Conservation (phyloP, 2,329 filamentous ascomycete genomes). For the Stromatinia cepivora region DNA sequence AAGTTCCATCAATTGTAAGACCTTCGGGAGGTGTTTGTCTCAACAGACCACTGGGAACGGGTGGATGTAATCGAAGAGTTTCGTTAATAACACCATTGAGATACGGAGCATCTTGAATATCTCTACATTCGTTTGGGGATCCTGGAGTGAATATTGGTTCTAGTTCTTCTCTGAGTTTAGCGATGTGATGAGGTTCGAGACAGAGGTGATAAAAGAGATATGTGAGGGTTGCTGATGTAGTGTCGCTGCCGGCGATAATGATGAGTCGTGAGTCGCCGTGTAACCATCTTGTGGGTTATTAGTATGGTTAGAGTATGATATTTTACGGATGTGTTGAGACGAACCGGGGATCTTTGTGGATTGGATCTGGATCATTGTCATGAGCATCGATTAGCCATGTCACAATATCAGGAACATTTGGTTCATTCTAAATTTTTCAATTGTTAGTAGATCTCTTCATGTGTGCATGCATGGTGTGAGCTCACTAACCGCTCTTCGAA, state of each 20-base stretch:
- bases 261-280: slow-evolving; percentile 34
- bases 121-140: slow-evolving; percentile 24
- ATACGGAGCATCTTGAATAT: slow-evolving; percentile 18
- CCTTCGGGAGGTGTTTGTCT: slow-evolving; percentile 44
- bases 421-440: slow-evolving; percentile 19
- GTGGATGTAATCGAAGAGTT: slow-evolving; percentile 27
- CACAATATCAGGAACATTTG: slow-evolving; percentile 27
- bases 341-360: background rate
- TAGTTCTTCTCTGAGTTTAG: slow-evolving; percentile 30
- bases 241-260: slow-evolving; percentile 47
- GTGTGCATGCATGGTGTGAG: too few relatives aligned
- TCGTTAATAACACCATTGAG: slow-evolving; percentile 32
- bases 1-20: slow-evolving; percentile 22
- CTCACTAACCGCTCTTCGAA: slow-evolving; percentile 25
- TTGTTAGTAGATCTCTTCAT: background rate
- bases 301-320: slow-evolving; percentile 12
- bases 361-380: slow-evolving; percentile 21
- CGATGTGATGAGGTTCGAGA: slow-evolving; percentile 22
- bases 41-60: slow-evolving; percentile 31
- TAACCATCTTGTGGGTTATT: slow-evolving; percentile 25
- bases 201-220: slow-evolving; percentile 44
- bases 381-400: slow-evolving; percentile 28
- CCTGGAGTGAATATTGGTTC: slow-evolving; percentile 15
- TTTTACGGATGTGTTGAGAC: background rate
- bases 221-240: slow-evolving; percentile 45